phyloP scores from a whole-genome alignment of 768 basidiomycete genomes.

The Kwoniella pini region DNA sequence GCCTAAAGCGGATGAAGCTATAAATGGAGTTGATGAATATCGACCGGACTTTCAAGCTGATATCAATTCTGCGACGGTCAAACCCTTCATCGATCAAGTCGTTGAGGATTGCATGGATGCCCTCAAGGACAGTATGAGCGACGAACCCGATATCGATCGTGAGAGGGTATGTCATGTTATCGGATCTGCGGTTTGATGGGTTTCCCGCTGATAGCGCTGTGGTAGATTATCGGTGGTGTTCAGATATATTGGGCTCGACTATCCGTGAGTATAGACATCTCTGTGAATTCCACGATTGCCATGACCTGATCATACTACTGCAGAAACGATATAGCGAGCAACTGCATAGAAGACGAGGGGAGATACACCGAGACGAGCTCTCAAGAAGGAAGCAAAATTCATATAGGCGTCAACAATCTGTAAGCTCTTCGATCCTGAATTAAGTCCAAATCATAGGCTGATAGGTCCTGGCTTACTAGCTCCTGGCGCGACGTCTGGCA shows the following conservation, averaged over 20 bases:
- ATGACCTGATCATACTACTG: not conserved
- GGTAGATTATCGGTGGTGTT: slow-evolving; percentile 35
- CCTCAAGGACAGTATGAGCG: slow-evolving; percentile 25
- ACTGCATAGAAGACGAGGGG: slow-evolving; percentile 37
- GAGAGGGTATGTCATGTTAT: slow-evolving; percentile 31
- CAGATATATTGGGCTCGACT: slow-evolving; percentile 43
- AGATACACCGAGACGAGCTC: slow-evolving; percentile 43
- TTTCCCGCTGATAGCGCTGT: not conserved
- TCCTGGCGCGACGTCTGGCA: slow-evolving; percentile 39
- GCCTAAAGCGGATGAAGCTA: slow-evolving; percentile 26
- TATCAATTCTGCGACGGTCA: slow-evolving; percentile 20
- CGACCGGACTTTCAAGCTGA: slow-evolving; percentile 40
- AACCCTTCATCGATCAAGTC: slow-evolving; percentile 38
- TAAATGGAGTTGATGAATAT: slow-evolving; percentile 38
- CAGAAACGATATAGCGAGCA: slow-evolving; percentile 49
- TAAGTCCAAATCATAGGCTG: too few species aligned
- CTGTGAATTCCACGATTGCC: too few species aligned
- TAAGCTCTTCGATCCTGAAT: slow-evolving; percentile 15
- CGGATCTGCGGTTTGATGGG: too few species aligned
- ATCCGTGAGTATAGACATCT: slow-evolving; percentile 37
- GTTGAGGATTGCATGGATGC: slow-evolving; percentile 29
- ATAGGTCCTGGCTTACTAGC: too few species aligned
- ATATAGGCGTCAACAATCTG: slow-evolving; percentile 49
- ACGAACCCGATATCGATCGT: slow-evolving; percentile 23
- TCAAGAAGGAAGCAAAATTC: slow-evolving; percentile 44